Base-by-base conservation (phyloP, 495 filamentous ascomycete genomes). In the Elaphomyces granulatus region DNA sequence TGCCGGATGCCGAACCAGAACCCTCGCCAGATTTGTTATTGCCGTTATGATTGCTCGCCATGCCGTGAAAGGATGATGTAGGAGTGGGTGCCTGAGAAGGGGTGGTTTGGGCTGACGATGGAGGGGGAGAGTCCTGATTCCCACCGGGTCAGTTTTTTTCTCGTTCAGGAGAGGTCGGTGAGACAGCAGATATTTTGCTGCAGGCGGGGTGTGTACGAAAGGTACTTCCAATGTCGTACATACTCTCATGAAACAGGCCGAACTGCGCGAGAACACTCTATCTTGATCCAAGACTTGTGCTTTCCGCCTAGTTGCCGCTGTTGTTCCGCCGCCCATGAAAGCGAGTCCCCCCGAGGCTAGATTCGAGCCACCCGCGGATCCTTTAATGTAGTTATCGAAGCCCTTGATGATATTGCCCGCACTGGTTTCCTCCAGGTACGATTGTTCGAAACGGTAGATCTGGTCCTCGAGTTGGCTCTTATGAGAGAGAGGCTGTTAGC, bases 361-460 rank as follows among this genome's bases (percentile, higher is more conserved):
- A 37, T 45, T 53, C 2, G 58, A 38, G 17, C 46, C 41, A 44
- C 55, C 68, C 0, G 68, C 65, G 4, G 75, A 72, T 35, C 84
- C 85, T 54, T 98, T 98, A 64, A 94, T 88, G 60, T 94, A 96
- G 48, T 82, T 88, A 54, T 98, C 90, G 60, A 96, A 98, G 31
- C 90, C 90, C 45, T 78, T 83, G 61, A 98, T 86, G 53, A 98
- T 96, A 64, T 98, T 98, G 14, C 90, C 90, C 32, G 69, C 70
- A 16, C 81, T 81, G 12, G 85, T 93, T 46, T 86, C 84, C 58
- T 93, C 87, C 32, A 98, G 76, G 60, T 98, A 98, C 12, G 77
- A 72, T 38, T 80, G 75, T 58, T 98, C 90, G 51, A 79, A 77
- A 41, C 80, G 75, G 58, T 66, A 78, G 53, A 98, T 98, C 50